Base-by-base conservation (phyloP, 768 basidiomycete species). In the Hemileccinum rubropunctum region DNA sequence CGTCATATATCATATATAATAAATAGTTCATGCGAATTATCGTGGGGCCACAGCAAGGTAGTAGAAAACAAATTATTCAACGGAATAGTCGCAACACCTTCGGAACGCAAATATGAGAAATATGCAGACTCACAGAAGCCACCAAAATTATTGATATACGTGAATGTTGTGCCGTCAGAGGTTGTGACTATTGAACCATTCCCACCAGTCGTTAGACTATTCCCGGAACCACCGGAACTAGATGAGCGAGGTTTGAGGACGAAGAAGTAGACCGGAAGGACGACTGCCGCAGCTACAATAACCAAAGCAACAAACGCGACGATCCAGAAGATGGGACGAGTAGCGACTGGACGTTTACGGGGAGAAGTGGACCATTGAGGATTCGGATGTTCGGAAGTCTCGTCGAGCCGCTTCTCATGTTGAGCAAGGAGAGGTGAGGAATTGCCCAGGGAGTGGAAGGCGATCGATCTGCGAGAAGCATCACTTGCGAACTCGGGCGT, bases 91-190 rank as follows among this genome's bases (percentile, higher is more conserved):
- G 9, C 27, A 4, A n/a, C 6, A 27, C 28, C 7, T 11, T 32
- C 15, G 28, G 28, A 42, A 39, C 14, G 39, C 9, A 37, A 30
- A 32, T 30, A 38, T 26, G 26, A 47, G 34, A 17, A 35, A 42
- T 39, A 44, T 26, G 47, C 42, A 52, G 21, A 48, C 82, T 78
- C 64, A 84, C 85, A 88, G 60, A 77, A 80, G 35, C 87, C 87
- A 30, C 83, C 90, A 62, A 90, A 88, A 17, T 77, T 70, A 67
- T 94, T 95, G 51, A 73, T 74, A 65, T 95, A 95, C 3, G 75
- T 81, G 68, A 93, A 88, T 1, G 77, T 82, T 1, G 79, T 69
- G 1, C 92, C 93, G 61, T 91, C 78, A 3, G 77, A 81, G 17
- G 75, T 72, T 8, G 75, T 80, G 45, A 92, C 70, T 5, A 73